phyloP scores from a whole-genome alignment of 352 stramenopile species.

The Globisporangium heterothallicum region DNA sequence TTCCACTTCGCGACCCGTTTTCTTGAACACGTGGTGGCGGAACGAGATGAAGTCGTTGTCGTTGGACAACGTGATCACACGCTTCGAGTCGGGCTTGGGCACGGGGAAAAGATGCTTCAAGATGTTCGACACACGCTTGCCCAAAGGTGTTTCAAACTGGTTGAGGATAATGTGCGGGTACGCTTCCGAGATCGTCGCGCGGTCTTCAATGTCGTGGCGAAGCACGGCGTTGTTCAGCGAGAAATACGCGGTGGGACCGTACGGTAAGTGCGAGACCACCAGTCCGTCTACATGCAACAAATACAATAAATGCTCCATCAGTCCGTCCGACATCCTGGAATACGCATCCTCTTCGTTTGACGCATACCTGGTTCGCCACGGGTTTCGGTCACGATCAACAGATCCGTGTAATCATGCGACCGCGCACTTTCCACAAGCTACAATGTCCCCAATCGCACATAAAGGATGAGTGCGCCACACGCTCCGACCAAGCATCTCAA shows the following conservation, averaged over 20 bases:
- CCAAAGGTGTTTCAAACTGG: slow-evolving; percentile 94
- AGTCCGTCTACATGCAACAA: slow-evolving; percentile 85
- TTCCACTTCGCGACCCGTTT: slow-evolving; percentile 88
- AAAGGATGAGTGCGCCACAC: too few relatives aligned
- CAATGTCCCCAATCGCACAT: too few relatives aligned
- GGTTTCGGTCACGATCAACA: slow-evolving; percentile 98
- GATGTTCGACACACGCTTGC: slow-evolving; percentile 95
- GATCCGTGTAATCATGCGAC: slow-evolving; percentile 96
- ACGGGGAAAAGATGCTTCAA: slow-evolving; percentile 99
- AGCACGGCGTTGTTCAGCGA: slow-evolving; percentile 96
- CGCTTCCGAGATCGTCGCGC: slow-evolving; percentile 87
- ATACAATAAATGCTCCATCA: neutral
- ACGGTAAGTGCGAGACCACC: slow-evolving; percentile 98
- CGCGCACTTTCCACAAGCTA: slow-evolving; percentile 96
- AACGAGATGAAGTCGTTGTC: slow-evolving; percentile 99
- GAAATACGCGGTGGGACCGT: slow-evolving; percentile 99
- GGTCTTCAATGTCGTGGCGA: slow-evolving; percentile 98
- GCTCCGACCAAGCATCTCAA: neutral
- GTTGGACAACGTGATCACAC: slow-evolving; percentile 98
- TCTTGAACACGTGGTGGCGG: slow-evolving; percentile 98
- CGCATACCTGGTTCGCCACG: slow-evolving; percentile 91
- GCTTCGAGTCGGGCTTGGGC: slow-evolving; percentile 93
- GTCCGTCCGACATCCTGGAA: neutral
- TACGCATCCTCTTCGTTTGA: too few relatives aligned
- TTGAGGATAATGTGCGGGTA: slow-evolving; percentile 97